These are phyloP conservation scores for Plasmodium vivax DNA, from an alignment of 169 alveolate genomes.

Conservation along the genomic window DNA sequence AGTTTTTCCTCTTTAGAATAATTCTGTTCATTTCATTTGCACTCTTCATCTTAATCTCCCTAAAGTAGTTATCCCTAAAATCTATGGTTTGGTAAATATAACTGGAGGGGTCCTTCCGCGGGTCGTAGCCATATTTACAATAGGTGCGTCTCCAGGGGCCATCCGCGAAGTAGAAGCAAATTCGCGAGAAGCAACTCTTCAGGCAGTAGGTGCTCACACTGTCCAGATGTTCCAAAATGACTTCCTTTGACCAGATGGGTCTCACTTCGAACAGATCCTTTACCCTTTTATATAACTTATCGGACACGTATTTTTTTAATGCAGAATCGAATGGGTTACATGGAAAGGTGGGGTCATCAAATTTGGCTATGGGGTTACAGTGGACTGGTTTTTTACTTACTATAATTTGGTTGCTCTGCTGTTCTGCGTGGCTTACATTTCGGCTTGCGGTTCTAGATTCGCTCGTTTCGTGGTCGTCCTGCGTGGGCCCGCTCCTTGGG, in stretches of 20 bases:
- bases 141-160: slow-evolving; percentile 84
- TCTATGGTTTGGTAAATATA: slow-evolving; percentile 81
- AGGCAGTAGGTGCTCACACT: slow-evolving; percentile 50
- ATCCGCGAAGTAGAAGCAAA: slow-evolving; percentile 79
- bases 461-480: not conserved
- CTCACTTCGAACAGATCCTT: slow-evolving; percentile 61
- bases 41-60: slow-evolving; percentile 73
- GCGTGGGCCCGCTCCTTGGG: not conserved
- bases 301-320: slow-evolving; percentile 66
- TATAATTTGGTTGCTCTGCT: slow-evolving; percentile 47
- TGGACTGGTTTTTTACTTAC: slow-evolving; percentile 61
- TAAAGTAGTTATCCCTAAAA: slow-evolving; percentile 76
- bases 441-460: not conserved
- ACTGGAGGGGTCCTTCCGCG: slow-evolving; percentile 78
- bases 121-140: slow-evolving; percentile 82
- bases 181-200: slow-evolving; percentile 77
- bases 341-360: slow-evolving; percentile 33
- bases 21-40: slow-evolving; percentile 27
- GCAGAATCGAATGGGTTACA: slow-evolving; percentile 45
- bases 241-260: slow-evolving; percentile 71
- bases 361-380: slow-evolving; percentile 70
- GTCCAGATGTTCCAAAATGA: slow-evolving; percentile 56
- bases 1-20: slow-evolving; percentile 31
- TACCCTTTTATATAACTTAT: slow-evolving; percentile 40
- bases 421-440: not conserved